Evolutionary conservation across 371 early-diverging fungal genomes (phyloP).

Genomic region (Mucor plumbeus): DNA sequence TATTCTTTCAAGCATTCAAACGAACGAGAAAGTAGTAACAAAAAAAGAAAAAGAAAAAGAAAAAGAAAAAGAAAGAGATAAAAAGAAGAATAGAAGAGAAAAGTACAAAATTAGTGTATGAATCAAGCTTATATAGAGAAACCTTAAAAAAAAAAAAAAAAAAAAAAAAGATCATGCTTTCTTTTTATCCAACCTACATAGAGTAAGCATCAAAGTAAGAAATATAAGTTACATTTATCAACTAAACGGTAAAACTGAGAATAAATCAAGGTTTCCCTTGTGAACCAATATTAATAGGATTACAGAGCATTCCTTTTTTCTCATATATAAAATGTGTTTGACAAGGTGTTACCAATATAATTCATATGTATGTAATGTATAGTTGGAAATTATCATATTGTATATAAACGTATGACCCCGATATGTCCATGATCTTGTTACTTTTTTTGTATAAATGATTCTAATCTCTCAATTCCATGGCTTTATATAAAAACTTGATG

Average conservation of each 20-base stretch:
- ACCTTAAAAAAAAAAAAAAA: constrained; percentile 10
- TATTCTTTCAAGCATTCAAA: constrained; percentile 15
- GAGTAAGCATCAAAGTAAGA: neutral
- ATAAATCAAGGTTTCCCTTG: constrained; percentile 17
- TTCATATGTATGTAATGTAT: constrained; percentile 7
- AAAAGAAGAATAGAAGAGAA: constrained; percentile 10
- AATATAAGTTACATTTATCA: neutral
- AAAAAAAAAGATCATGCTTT: constrained; percentile 26
- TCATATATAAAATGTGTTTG: constrained; percentile 19
- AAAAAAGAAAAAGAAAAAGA: constrained; percentile 16
- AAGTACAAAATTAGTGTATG: neutral
- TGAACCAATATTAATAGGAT: constrained; percentile 10
- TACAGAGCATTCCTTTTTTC: constrained; percentile 17
- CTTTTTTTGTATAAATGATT: too few species aligned
- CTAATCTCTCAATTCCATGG: too few species aligned
- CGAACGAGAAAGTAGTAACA: constrained; percentile 10
- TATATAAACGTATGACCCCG: neutral
- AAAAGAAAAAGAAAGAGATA: constrained; percentile 11
- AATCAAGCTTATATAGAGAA: constrained; percentile 1
- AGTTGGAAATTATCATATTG: neutral
- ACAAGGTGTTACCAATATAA: constrained; percentile 25
- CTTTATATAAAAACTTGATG: too few species aligned
- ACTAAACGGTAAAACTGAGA: constrained; percentile 14
- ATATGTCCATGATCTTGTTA: neutral
- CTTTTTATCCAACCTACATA: neutral